phyloP scores from a whole-genome alignment of 345 rosid genomes.

The Ailanthus altissimus region DNA sequence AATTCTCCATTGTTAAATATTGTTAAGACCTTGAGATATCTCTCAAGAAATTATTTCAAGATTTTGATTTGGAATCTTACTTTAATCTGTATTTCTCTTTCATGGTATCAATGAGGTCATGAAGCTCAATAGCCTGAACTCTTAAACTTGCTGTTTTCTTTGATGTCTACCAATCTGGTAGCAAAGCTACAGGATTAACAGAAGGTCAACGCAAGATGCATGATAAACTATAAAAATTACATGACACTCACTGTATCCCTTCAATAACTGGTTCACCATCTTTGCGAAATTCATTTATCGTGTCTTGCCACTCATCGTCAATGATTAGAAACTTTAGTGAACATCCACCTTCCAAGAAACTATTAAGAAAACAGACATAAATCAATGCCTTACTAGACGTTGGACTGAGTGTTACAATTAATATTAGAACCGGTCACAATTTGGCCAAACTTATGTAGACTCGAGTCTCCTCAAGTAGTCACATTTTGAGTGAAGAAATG shows the following conservation, averaged over 20 bases:
- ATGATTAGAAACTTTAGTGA: constrained; percentile 58
- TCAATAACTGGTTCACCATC: constrained; percentile 39
- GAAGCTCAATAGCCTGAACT: constrained; percentile 33
- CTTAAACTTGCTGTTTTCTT: constrained; percentile 57
- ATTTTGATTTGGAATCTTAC: constrained; percentile 29
- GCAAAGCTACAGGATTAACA: constrained; percentile 46
- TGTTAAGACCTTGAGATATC: not conserved
- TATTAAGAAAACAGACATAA: constrained; percentile 17
- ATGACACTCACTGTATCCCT: constrained; percentile 47
- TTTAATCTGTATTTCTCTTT: constrained; percentile 40
- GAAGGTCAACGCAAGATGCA: constrained; percentile 19
- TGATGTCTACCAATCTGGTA: constrained; percentile 46
- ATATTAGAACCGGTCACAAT: too few relatives aligned
- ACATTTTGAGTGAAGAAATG: too few relatives aligned
- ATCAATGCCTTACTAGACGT: too few relatives aligned
- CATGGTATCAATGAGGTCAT: constrained; percentile 36
- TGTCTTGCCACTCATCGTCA: constrained; percentile 76
- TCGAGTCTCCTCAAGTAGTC: too few relatives aligned
- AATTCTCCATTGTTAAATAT: constrained; percentile 7
- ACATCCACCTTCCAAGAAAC: constrained; percentile 53
- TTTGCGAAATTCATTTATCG: constrained; percentile 38
- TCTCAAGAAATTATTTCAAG: not conserved
- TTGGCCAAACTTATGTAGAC: too few relatives aligned
- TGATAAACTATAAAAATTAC: constrained; percentile 1
- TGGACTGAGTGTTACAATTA: too few relatives aligned